phyloP scores from a whole-genome alignment of 176 grass and related monocot species.

The Carex littledalei region DNA sequence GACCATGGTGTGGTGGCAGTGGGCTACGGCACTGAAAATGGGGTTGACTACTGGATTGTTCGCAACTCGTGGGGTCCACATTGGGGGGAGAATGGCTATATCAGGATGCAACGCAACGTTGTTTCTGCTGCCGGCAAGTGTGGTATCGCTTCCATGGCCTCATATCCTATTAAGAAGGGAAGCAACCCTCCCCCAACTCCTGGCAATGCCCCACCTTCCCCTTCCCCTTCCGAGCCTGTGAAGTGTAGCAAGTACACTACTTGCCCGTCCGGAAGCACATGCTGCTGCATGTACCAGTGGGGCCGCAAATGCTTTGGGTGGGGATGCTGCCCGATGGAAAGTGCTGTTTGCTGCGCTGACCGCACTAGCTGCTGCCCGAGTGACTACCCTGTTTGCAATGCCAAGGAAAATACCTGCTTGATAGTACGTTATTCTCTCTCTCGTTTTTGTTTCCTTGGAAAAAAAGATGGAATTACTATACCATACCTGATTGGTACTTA shows the following conservation, averaged over 20 bases:
- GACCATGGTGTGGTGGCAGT: slow-evolving; percentile 78
- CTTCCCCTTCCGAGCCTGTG: slow-evolving; percentile 35
- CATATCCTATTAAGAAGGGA: slow-evolving; percentile 73
- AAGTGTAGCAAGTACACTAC: slow-evolving; percentile 27
- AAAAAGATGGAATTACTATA: background rate
- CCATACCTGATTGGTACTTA: background rate
- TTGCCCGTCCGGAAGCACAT: slow-evolving; percentile 55
- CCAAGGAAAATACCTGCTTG: slow-evolving; percentile 47
- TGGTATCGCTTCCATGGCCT: slow-evolving; percentile 76
- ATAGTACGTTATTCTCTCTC: slow-evolving; percentile 33
- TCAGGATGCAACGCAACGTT: slow-evolving; percentile 77
- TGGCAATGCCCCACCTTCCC: slow-evolving; percentile 44
- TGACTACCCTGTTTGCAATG: slow-evolving; percentile 73
- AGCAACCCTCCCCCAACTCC: slow-evolving; percentile 60
- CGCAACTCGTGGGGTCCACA: slow-evolving; percentile 79
- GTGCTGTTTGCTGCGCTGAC: slow-evolving; percentile 83
- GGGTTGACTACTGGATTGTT: slow-evolving; percentile 86
- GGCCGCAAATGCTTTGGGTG: slow-evolving; percentile 55
- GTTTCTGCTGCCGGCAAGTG: slow-evolving; percentile 50
- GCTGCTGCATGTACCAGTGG: slow-evolving; percentile 62
- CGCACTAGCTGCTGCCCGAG: slow-evolving; percentile 75
- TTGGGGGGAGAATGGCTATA: slow-evolving; percentile 82
- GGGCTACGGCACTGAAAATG: slow-evolving; percentile 69
- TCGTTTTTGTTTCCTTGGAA: background rate
- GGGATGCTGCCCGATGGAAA: slow-evolving; percentile 69